Conservation (phyloP, 2,329 filamentous ascomycete genomes). For the Colletotrichum lini region DNA sequence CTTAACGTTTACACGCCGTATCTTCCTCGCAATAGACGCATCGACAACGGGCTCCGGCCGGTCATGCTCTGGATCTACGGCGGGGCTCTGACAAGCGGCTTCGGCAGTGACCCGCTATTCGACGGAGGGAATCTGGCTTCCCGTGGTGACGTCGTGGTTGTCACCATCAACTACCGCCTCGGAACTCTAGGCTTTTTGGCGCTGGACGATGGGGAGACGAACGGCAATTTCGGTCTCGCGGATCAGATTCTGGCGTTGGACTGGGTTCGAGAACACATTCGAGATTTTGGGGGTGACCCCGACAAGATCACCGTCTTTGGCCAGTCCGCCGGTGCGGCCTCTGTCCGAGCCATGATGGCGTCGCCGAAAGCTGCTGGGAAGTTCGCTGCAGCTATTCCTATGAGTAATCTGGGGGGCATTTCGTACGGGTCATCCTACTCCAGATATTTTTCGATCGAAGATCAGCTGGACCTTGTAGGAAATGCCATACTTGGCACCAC, state of each 20-base stretch:
- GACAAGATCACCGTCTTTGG: constrained; percentile 70
- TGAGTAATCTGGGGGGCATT: constrained; percentile 58
- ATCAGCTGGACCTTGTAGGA: constrained; percentile 64
- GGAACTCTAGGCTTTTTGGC: constrained; percentile 72
- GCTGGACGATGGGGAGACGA: constrained; percentile 60
- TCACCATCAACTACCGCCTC: constrained; percentile 73
- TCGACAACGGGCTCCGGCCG: constrained; percentile 55
- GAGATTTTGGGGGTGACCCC: constrained; percentile 70
- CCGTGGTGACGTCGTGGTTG: constrained; percentile 65
- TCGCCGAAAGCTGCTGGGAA: constrained; percentile 62
- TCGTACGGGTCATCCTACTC: constrained; percentile 72
- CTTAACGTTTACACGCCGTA: constrained; percentile 62
- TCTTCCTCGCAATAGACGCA: constrained; percentile 50
- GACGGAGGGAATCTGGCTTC: constrained; percentile 62
- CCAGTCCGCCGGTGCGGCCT: constrained; percentile 66
- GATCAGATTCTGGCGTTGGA: constrained; percentile 65
- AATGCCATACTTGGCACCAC: constrained; percentile 65
- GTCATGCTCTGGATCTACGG: constrained; percentile 64
- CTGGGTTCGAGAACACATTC: constrained; percentile 66
- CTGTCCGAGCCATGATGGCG: constrained; percentile 65
- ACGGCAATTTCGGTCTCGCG: constrained; percentile 64
- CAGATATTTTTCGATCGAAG: constrained; percentile 69
- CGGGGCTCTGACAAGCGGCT: constrained; percentile 57
- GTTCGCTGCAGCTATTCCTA: constrained; percentile 62
- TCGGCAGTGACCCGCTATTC: constrained; percentile 59